Conservation (phyloP, 768 basidiomycete genomes). For the Suillus paluster region DNA sequence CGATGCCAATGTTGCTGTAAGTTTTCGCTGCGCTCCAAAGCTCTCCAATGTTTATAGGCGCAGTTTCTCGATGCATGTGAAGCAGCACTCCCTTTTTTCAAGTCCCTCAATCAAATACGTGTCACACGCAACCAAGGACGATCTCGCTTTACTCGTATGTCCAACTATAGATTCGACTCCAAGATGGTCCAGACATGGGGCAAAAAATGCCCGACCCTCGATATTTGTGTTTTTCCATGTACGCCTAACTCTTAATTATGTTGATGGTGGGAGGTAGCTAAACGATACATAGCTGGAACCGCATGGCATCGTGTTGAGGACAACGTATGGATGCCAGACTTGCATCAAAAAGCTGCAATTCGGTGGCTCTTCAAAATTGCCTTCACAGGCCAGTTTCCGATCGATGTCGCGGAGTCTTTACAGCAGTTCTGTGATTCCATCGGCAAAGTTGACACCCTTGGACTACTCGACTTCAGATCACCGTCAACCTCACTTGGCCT, state of each 20-base stretch:
- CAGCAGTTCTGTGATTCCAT: neutral
- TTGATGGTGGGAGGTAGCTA: neutral
- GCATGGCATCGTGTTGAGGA: slow-evolving; percentile 14
- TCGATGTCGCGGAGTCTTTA: neutral
- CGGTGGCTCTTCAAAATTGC: slow-evolving; percentile 3
- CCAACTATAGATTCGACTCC: slow-evolving; percentile 5
- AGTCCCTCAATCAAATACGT: neutral
- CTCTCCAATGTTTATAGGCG: neutral
- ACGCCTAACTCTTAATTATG: neutral
- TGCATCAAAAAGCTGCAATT: slow-evolving; percentile 1
- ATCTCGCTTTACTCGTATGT: neutral
- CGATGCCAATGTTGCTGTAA: neutral
- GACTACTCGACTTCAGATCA: slow-evolving; percentile 3
- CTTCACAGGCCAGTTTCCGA: slow-evolving; percentile 2
- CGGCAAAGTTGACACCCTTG: neutral
- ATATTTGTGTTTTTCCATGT: slow-evolving; percentile 11
- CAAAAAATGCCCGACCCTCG: slow-evolving; percentile 6
- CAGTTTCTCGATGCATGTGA: slow-evolving; percentile 8
- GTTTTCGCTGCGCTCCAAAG: neutral
- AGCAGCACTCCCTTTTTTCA: neutral
- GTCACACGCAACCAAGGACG: neutral
- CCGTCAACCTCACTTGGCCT: neutral
- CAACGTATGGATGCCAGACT: slow-evolving; percentile 13
- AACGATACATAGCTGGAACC: slow-evolving; percentile 7
- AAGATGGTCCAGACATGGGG: slow-evolving; percentile 5